Conservation (phyloP, 1,139 yeast species). For the Yamadazyma buinensis region DNA sequence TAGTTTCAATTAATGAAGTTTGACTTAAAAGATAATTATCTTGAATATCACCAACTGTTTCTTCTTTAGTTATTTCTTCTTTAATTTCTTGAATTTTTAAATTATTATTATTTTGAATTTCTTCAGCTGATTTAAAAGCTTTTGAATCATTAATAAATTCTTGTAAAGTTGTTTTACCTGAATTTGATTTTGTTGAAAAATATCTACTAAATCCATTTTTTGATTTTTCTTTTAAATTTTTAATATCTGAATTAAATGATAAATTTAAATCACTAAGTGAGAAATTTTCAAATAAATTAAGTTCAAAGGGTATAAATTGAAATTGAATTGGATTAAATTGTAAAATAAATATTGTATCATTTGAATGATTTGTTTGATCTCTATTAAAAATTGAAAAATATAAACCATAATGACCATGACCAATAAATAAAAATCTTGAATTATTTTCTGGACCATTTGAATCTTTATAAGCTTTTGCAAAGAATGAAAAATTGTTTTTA, state of each 20-base stretch:
- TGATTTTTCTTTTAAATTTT: conserved; percentile 18
- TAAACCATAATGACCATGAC: conserved; percentile 43
- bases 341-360: conserved; percentile 9
- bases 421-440: conserved; percentile 26
- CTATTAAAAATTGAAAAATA: conserved; percentile 41
- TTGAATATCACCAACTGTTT: background rate
- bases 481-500: conserved; percentile 2
- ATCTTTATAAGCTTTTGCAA: conserved; percentile 2
- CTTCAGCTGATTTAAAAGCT: background rate
- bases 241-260: conserved; percentile 24
- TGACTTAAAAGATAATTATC: conserved; percentile 3
- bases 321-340: conserved; percentile 11
- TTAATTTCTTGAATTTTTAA: background rate
- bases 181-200: conserved; percentile 5
- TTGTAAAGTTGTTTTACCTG: background rate
- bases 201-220: conserved; percentile 6
- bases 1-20: conserved; percentile 1
- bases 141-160: background rate
- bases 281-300: conserved; percentile 16
- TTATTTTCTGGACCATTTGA: conserved; percentile 7
- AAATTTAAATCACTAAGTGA: conserved; percentile 29
- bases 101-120: background rate
- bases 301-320: conserved; percentile 5
- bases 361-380: conserved; percentile 23
- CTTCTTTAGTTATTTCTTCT: background rate